These are phyloP conservation scores for Trametes gibbosa DNA, from an alignment of 768 basidiomycete genomes.

Conservation along the genomic window DNA sequence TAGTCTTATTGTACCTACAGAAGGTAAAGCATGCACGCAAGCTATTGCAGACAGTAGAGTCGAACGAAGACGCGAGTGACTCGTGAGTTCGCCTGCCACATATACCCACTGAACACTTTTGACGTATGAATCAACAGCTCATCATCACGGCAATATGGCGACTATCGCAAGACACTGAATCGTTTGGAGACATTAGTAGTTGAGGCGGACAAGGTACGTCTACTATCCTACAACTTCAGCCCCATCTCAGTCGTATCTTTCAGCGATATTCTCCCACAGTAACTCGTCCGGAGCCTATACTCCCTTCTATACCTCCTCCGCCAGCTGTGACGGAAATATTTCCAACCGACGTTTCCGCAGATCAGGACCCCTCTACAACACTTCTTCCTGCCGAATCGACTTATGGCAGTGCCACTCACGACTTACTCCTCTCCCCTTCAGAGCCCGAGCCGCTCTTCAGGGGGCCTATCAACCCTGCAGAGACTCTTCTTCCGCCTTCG, in stretches of 20 bases:
- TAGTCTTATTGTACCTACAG: slow-evolving; percentile 17
- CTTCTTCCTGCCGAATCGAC: slow-evolving; percentile 26
- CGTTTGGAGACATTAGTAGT: slow-evolving; percentile 51
- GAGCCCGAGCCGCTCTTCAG: slow-evolving; percentile 25
- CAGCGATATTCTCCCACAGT: slow-evolving; percentile 44
- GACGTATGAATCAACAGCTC: background rate
- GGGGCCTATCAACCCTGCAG: slow-evolving; percentile 25
- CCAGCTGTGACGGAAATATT: slow-evolving; percentile 8
- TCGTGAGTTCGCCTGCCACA: slow-evolving; percentile 9
- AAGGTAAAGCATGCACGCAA: slow-evolving; percentile 54
- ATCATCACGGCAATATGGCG: slow-evolving; percentile 33
- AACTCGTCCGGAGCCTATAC: slow-evolving; percentile 44
- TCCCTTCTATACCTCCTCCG: slow-evolving; percentile 55
- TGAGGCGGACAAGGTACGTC: slow-evolving; percentile 51
- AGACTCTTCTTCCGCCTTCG: slow-evolving; percentile 29
- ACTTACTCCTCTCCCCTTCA: slow-evolving; percentile 41
- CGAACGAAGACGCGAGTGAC: slow-evolving; percentile 37
- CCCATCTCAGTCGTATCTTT: background rate
- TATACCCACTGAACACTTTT: background rate
- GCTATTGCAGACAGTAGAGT: slow-evolving; percentile 57
- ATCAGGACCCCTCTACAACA: slow-evolving; percentile 10
- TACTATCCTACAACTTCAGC: background rate
- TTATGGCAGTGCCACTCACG: slow-evolving; percentile 29
- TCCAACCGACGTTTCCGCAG: slow-evolving; percentile 18
- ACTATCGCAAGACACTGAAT: slow-evolving; percentile 50